Evolutionary conservation across 805 yeast genomes (phyloP).

Genomic region (Saccharomyces paradoxus): DNA sequence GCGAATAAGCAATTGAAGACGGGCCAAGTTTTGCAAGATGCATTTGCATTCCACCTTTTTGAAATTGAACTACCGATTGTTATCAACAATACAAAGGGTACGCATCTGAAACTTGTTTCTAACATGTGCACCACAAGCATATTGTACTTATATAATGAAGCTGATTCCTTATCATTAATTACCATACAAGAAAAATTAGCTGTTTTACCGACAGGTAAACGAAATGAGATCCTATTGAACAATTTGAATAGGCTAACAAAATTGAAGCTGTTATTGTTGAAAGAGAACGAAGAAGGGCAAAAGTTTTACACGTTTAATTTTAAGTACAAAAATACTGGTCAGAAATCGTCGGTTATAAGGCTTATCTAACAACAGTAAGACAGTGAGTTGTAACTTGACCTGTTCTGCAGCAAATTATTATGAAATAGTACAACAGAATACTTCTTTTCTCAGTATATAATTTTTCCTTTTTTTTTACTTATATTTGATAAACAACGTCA

Average conservation of each 20-base stretch:
- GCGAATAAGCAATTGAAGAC: not conserved
- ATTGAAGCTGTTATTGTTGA: not conserved
- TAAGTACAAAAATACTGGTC: not conserved
- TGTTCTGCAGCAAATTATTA: not conserved
- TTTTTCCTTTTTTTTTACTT: not conserved
- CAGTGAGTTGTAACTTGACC: not conserved
- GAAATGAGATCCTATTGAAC: not conserved
- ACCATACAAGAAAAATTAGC: conserved; percentile 4
- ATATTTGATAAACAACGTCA: not conserved
- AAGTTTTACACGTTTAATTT: conserved; percentile 2
- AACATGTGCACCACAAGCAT: conserved; percentile 13
- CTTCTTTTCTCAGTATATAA: not conserved
- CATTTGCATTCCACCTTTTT: conserved; percentile 9
- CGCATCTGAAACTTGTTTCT: conserved; percentile 3
- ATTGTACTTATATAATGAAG: conserved; percentile 11
- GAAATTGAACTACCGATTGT: conserved; percentile 11
- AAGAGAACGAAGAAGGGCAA: not conserved
- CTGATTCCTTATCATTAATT: conserved; percentile 1
- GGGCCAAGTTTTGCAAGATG: conserved; percentile 5
- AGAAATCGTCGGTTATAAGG: not conserved
- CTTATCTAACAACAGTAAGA: not conserved
- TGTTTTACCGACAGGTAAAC: conserved; percentile 1
- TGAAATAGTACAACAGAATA: not conserved
- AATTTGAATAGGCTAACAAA: conserved; percentile 4
- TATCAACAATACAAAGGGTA: conserved; percentile 1